Evolutionary conservation across 129 eudicot species (phyloP), one percentile per base, ranked within the genome.

Genomic region (Erigeron canadensis): DNA sequence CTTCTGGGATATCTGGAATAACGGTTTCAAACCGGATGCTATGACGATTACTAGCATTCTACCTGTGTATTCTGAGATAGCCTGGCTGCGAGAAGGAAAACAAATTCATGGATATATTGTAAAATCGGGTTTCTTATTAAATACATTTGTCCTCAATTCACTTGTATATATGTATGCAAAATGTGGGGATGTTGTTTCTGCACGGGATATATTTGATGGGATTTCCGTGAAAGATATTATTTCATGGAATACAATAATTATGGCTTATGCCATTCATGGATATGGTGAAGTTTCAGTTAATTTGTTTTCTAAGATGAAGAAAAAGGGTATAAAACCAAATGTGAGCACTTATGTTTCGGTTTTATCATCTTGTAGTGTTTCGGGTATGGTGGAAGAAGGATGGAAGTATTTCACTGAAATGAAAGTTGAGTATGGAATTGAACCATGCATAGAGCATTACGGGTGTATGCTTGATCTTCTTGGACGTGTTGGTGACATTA

Each of bases 231-330:
- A 86, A 76, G 90, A 91, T 79, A 69, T 84, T 17, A 64, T 84
- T 71, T 88, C 97, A 13, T 91, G 97, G 97, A 91, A 91, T 80
- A 82, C 94, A 5, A 82, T 91, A n/a, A 86, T 91, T 40, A 81
- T 86, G 87, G 93, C 81, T 0, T 84, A 86, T 56, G 96, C 84
- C 18, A 76, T 91, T 73, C 93, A 91, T 56, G 96, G 96, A 48
- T 81, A 59, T 41, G 91, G 88, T 28, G 69, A 76, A 68, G 42
- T 40, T 43, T 85, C 93, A 3, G 43, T 81, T 5, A 65, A 67
- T n/a, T 67, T 88, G 65, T 91, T 88, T 78, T 70, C 65, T 4
- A 65, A 69, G 10, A 91, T 91, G 96, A 62, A 21, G 51, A 79
- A 74, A 64, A 62, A 19, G 41, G 83, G 84, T 9, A 8, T 76